Evolutionary conservation across 2,329 filamentous ascomycete genomes (phyloP).

Genomic region (Cladosporium halotolerans): DNA sequence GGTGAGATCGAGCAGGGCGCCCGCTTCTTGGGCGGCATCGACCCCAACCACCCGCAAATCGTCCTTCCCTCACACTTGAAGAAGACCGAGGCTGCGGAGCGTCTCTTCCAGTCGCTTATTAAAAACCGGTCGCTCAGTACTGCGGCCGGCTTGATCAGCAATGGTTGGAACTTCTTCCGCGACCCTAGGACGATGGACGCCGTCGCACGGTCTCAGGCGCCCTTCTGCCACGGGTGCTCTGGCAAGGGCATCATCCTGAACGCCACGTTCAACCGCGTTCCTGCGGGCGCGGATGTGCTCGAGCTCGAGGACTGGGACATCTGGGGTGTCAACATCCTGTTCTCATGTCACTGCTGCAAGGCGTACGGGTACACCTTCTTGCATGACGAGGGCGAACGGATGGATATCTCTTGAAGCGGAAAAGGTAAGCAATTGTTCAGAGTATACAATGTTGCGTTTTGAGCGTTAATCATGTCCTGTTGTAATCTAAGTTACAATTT

Average conservation of each 20-base stretch:
- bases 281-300: slow-evolving; percentile 1
- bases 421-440: background rate
- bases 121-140: background rate
- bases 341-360: background rate
- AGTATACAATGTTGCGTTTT: too few relatives aligned
- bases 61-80: background rate
- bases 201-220: background rate
- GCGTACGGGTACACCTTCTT: background rate
- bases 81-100: background rate
- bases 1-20: background rate
- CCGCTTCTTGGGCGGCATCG: background rate
- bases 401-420: background rate
- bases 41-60: slow-evolving; percentile 2
- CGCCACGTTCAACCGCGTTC: slow-evolving; percentile 1
- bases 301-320: background rate
- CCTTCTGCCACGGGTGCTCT: background rate
- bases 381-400: background rate
- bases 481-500: too few relatives aligned
- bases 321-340: background rate
- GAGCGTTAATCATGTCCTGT: too few relatives aligned
- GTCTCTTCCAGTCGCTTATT: background rate
- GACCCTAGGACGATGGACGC: slow-evolving; percentile 2
- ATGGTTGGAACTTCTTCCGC: slow-evolving; percentile 6
- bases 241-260: background rate
- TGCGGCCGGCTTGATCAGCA: background rate